A percentile compares a stretch with the other conserved stretches of the same genome.
phyloP scores from a whole-genome alignment of 2,329 filamentous ascomycete genomes.

The Pseudohalonectria lignicola region DNA sequence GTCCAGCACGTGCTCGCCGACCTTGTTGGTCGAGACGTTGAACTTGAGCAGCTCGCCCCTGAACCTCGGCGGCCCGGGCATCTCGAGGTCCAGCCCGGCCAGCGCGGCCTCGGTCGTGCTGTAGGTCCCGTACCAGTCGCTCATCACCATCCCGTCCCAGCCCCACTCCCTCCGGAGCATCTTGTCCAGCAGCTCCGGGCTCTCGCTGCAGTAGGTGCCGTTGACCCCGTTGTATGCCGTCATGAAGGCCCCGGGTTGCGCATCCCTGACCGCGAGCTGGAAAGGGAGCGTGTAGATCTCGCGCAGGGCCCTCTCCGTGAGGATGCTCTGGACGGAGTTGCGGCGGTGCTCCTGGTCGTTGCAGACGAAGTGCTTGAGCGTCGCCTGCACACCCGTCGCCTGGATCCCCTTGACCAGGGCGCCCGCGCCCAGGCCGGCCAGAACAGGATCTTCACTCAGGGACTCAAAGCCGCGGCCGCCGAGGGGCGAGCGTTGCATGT shows the following conservation, averaged over 20 bases:
- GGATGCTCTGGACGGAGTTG: slow-evolving; percentile 41
- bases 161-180: slow-evolving; percentile 46
- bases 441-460: slow-evolving; percentile 45
- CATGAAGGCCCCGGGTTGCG: slow-evolving; percentile 43
- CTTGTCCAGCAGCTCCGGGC: slow-evolving; percentile 33
- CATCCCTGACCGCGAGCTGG: slow-evolving; percentile 41
- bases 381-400: slow-evolving; percentile 42
- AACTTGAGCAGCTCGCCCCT: slow-evolving; percentile 40
- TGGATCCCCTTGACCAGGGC: slow-evolving; percentile 44
- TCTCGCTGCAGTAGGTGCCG: slow-evolving; percentile 44
- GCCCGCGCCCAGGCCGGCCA: slow-evolving; percentile 42
- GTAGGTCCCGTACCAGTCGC: slow-evolving; percentile 49
- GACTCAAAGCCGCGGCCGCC: slow-evolving; percentile 51
- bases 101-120: slow-evolving; percentile 37
- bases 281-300: slow-evolving; percentile 50
- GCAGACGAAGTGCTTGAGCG: slow-evolving; percentile 50
- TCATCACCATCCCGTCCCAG: slow-evolving; percentile 46
- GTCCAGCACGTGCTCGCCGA: slow-evolving; percentile 23
- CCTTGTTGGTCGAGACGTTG: slow-evolving; percentile 43
- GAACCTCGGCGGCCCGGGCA: slow-evolving; percentile 44
- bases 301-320: slow-evolving; percentile 43
- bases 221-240: slow-evolving; percentile 50
- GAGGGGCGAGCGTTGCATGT: slow-evolving; percentile 49
- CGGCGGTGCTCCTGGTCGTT: slow-evolving; percentile 51
- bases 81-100: slow-evolving; percentile 47